Conservation (phyloP, 2,329 filamentous ascomycete species). For the Blastomyces percursus region DNA sequence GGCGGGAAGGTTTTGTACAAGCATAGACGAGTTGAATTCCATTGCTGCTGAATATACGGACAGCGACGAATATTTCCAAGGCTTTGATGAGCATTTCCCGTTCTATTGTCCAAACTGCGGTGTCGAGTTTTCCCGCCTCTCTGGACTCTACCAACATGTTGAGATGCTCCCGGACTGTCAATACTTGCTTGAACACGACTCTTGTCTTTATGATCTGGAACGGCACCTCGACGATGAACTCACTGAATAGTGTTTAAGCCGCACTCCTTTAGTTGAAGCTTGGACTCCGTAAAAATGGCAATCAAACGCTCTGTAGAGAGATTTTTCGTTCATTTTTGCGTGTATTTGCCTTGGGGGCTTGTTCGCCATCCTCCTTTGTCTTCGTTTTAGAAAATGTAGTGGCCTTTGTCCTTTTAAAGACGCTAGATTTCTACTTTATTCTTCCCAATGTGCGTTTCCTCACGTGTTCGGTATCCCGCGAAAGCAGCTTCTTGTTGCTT, state of each 20-base stretch:
- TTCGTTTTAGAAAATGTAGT: no score
- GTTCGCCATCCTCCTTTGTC: no score
- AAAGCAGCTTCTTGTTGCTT: background rate
- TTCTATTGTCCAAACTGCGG: conserved; percentile 14
- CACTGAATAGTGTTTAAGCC: no score
- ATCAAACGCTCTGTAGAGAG: no score
- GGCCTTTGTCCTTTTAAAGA: no score
- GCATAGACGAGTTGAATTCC: conserved; percentile 6
- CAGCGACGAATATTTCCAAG: conserved; percentile 6
- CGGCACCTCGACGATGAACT: background rate
- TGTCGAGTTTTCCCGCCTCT: conserved; percentile 11
- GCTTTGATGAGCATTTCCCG: background rate
- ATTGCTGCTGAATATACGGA: background rate
- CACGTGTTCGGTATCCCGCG: background rate
- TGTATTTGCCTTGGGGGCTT: no score
- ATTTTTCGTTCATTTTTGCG: no score
- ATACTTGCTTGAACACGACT: background rate
- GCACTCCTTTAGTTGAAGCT: no score
- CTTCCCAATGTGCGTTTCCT: background rate
- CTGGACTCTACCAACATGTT: conserved; percentile 18
- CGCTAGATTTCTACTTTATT: background rate
- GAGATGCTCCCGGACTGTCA: conserved; percentile 10
- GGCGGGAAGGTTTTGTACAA: conserved; percentile 15
- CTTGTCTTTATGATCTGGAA: background rate
- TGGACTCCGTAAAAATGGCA: no score